Evolutionary conservation across 164 flowering plant species (phyloP).

Genomic region (Berberis thunbergii): DNA sequence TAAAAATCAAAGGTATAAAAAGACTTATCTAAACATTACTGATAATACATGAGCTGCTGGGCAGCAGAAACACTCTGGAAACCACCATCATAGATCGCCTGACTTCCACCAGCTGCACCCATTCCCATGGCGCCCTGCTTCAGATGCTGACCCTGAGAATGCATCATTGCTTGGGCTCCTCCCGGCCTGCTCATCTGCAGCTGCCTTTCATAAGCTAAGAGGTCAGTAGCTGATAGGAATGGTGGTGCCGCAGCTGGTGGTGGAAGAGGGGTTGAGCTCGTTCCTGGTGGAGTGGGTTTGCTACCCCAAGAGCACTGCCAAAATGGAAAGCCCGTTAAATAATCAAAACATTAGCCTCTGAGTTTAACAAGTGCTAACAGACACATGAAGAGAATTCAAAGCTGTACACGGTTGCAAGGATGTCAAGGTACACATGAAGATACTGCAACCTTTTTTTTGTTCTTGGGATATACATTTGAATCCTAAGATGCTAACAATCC

Average conservation of each 20-base stretch:
- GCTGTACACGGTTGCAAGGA: no score
- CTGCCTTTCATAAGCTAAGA: conserved; percentile 59
- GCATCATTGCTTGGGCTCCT: conserved; percentile 52
- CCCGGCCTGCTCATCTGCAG: conserved; percentile 58
- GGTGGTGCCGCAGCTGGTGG: conserved; percentile 52
- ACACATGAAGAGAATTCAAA: no score
- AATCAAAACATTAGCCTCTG: no score
- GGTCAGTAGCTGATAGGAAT: conserved; percentile 43
- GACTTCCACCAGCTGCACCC: conserved; percentile 55
- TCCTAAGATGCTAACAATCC: no score
- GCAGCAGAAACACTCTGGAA: conserved; percentile 45
- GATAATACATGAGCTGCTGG: conserved; percentile 84
- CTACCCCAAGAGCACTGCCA: conserved; percentile 93
- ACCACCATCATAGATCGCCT: conserved; percentile 70
- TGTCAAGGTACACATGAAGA: no score
- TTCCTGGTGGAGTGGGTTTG: conserved; percentile 82
- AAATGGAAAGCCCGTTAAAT: no score
- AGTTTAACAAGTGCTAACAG: no score
- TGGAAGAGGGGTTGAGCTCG: conserved; percentile 64
- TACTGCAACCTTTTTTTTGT: no score
- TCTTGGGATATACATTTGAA: no score
- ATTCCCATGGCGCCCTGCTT: conserved; percentile 53
- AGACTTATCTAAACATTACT: conserved; percentile 16
- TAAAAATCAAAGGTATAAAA: no score
- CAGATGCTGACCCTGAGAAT: conserved; percentile 49